Base-by-base conservation (phyloP, 2,329 filamentous ascomycete species). In the Phoma sp. region DNA sequence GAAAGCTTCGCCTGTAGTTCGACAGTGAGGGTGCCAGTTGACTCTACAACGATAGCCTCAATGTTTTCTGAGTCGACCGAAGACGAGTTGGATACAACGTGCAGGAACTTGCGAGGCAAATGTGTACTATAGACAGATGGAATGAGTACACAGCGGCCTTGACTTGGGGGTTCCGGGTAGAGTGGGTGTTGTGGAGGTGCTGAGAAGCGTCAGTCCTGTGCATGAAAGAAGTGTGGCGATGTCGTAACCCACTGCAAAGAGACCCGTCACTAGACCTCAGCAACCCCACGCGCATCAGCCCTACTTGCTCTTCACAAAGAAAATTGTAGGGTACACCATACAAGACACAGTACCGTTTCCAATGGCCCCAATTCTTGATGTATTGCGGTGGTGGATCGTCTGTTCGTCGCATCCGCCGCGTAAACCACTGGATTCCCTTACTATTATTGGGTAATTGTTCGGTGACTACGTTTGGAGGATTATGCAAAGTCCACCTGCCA, bases 401-500 rank as follows among this genome's bases (percentile, higher is more conserved):
- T 1, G 21, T 9, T 3, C 39, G 26, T 7, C 69, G 53, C 57
- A 67, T 62, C 1, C 68, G 58, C 2, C 69, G 66, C 11, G 67
- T 72, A 32, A 58, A 64, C 6, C 60, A 34, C 10, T 56, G 47
- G 4, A 38, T 30, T 2, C 49, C 53, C 4, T 17, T 7, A 1
- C 18, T 9, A 3, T 18, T 9, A 14, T 29, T 26, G 1, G 64
- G 62, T 1, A 72, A 46, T 2, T 34, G 45, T 23, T 68, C 64
- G 2, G 67, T 69, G 15, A 71, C 64, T 10, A 71, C 65, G 18
- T 71, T 56, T 1, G 68, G 69, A 4, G 70, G 69, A 28, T 68
- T 71, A 17, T 69, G 63, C 15, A 72, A 47, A 1, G 66, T 68
- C 70, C 70, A 73, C 33, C 57, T 52, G 0, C n/a, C 14, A 1